Base-by-base conservation (phyloP, 1,284 basidiomycete species). In the Apiotrichum porosum region DNA sequence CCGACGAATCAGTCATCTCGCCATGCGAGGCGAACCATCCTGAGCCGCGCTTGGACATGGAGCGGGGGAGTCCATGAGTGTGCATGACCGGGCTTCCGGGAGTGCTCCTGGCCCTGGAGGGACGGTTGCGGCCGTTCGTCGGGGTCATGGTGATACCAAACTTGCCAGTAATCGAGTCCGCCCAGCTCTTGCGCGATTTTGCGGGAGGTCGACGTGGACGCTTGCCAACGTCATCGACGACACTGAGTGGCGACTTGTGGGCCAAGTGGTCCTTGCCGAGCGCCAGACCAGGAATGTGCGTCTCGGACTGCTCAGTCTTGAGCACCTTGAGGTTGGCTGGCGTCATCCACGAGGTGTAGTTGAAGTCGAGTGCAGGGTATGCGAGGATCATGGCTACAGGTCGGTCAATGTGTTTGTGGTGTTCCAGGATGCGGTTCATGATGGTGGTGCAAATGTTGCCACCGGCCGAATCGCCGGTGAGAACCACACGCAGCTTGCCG, bases 261-360 rank as follows among this genome's bases (percentile, higher is more conserved):
- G 84, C 80, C 62, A 91, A 74, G 65, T 97, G 92, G 63, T 94
- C 86, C 73, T 94, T 94, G 67, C 86, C 85, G 51, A 83, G 82
- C 6, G 81, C 81, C 36, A 91, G 68, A 0, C 84, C 83, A 19
- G 74, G 71, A 12, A 80, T 70, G 47, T 77, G 67, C 1, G 70
- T 65, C n/a, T 84, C 82, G 0, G 87, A 89, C 62, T 91, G 85
- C 63, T 90, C 88, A 15, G 75, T 73, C 43, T 86, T 81, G 12
- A 97, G 77, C 12, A 94, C 85, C 5, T 82, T 81, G 40, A 97
- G 77, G 69, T 95, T 85, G 18, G 81, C 80, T 1, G 86, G 84
- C 0, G 91, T 84, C 92, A 97, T 97, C 94, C 94, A 98, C 21
- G 90, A 90, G 0, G 87, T 88, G 68, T 93, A 97, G 69, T 95